These are phyloP conservation scores for Xylaria polymorpha DNA, from an alignment of 2,329 filamentous ascomycete species.

Conservation along the genomic window DNA sequence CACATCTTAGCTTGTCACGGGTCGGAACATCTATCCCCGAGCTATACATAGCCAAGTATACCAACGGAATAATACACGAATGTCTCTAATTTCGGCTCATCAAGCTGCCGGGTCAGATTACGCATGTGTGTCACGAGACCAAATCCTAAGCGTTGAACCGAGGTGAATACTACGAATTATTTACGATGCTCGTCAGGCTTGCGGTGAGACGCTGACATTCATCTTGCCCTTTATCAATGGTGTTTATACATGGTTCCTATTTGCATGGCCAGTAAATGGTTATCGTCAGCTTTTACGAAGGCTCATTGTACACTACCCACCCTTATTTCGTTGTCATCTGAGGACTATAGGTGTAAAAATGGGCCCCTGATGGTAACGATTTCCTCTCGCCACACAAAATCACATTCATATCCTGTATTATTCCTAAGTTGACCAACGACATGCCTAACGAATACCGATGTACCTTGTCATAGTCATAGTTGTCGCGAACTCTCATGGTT, in stretches of 20 bases:
- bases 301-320: not conserved
- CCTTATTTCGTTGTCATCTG: not conserved
- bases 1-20: not conserved
- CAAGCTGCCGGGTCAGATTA: not conserved
- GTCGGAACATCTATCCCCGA: constrained; percentile 4
- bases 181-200: not conserved
- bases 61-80: not conserved
- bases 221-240: not conserved
- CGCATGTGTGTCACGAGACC: not conserved
- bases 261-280: not conserved
- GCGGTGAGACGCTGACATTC: not conserved
- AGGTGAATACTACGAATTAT: not conserved
- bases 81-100: not conserved
- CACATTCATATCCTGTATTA: not conserved
- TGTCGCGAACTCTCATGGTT: not conserved
- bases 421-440: not conserved
- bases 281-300: not conserved
- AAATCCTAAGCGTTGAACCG: not conserved
- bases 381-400: not conserved
- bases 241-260: not conserved
- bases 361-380: not conserved
- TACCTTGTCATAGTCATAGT: not conserved
- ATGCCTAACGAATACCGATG: not conserved
- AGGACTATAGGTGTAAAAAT: no score
- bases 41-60: not conserved